Percentiles rank a stretch among this genome's conserved stretches.
These are phyloP conservation scores for Takashimella tepidaria DNA, from an alignment of 1,284 basidiomycete genomes.

Conservation along the genomic window DNA sequence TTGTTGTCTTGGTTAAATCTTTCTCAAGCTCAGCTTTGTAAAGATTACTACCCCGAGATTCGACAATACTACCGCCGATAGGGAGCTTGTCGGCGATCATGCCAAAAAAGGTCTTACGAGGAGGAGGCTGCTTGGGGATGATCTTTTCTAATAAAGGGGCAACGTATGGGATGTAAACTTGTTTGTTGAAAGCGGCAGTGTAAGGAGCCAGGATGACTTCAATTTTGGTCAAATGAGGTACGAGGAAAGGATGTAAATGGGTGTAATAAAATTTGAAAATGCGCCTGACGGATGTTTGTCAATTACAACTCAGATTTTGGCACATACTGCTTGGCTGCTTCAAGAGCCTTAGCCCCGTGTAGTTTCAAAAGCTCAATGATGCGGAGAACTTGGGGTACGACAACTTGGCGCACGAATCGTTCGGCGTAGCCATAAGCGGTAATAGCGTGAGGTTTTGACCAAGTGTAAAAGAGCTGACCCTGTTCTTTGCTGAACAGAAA, in stretches of 20 bases:
- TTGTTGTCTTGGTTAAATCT: neutral
- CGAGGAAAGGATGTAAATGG: conserved; percentile 31
- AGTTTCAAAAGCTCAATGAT: conserved; percentile 15
- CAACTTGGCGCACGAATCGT: conserved; percentile 10
- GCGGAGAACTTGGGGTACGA: conserved; percentile 21
- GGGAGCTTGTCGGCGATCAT: conserved; percentile 36
- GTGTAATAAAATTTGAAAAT: conserved; percentile 21
- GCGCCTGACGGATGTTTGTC: conserved; percentile 10
- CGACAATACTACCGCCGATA: conserved; percentile 13
- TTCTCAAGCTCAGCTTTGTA: neutral
- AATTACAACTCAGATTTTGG: neutral
- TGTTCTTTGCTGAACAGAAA: conserved; percentile 22
- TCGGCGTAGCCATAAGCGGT: conserved; percentile 23
- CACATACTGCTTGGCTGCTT: conserved; percentile 31
- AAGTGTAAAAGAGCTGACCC: conserved; percentile 28
- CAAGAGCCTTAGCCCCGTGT: conserved; percentile 13
- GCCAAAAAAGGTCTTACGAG: conserved; percentile 33
- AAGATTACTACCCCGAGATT: conserved; percentile 7
- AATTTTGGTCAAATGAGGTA: conserved; percentile 25
- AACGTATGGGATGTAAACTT: conserved; percentile 35
- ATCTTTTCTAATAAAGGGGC: conserved; percentile 25
- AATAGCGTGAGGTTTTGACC: conserved; percentile 28
- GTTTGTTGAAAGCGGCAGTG: conserved; percentile 9
- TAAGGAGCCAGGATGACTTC: conserved; percentile 15
- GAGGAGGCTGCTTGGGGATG: conserved; percentile 23